Base-by-base conservation (phyloP, 2,329 filamentous ascomycete genomes). In the Trichophyton equinum region DNA sequence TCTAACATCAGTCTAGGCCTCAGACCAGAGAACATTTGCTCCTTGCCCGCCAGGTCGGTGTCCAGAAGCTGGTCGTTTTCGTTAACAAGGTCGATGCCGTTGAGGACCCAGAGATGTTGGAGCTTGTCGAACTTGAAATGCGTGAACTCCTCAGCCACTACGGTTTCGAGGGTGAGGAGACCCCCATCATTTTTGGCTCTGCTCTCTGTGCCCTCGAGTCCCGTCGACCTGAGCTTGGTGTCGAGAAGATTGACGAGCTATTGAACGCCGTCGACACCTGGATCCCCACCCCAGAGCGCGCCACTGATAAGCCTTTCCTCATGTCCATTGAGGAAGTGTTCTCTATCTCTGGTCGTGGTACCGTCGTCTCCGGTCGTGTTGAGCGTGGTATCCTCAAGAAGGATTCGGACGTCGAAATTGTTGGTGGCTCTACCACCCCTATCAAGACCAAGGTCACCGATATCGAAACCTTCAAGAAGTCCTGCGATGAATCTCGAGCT, bases 101-200 rank as follows among this genome's bases (percentile, higher is more conserved):
- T 65, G 92, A 97, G 69, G 94, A 99, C 81, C 88, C 89, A 65
- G 94, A 99, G 79, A 99, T 99, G 94, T 84, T 99, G 85, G 94
- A 99, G 81, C 89, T 99, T 63, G 94, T 99, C 74, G 94, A 99
- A 84, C 95, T 99, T 88, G 94, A 99, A 82, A 99, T 99, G 94
- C 90, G 94, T 72, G 94, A 99, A 80, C 86, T 99, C 61, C 87
- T 99, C 63, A 84, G 73, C 71, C 87, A 85, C 69, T 99, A 99
- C 77, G 91, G 91, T 64, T 99, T 99, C 75, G 94, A 99, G 78
- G 94, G 94, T 69, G 95, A 99, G 71, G 89, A 97, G 61, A 99
- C 94, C 58, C 94, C 94, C 65, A 95, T 99, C 75, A 82, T 99
- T 76, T 88, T 99, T 81, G 94, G 94, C 65, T 99, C 94, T 69